Evolutionary conservation across 148 eudicot species (phyloP).

Genomic region (Spergularia marina): DNA sequence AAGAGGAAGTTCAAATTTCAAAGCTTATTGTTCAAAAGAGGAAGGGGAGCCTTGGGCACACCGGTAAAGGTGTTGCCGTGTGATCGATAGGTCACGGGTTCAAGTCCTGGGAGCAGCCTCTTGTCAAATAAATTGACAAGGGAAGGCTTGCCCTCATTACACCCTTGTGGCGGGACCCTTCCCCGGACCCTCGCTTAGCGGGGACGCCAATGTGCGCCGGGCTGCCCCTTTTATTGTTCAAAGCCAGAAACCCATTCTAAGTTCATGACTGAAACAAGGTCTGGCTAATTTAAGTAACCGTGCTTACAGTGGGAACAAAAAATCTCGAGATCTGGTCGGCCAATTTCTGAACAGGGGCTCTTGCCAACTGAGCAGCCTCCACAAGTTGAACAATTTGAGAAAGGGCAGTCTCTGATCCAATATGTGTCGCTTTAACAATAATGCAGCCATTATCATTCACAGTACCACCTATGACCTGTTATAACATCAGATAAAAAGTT

Average conservation of each 20-base stretch:
- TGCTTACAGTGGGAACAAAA: constrained; percentile 86
- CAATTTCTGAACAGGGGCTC: constrained; percentile 97
- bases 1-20: constrained; percentile 1
- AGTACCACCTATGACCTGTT: constrained; percentile 96
- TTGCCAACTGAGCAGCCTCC: constrained; percentile 97
- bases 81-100: too few relatives aligned
- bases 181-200: too few relatives aligned
- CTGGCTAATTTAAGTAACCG: constrained; percentile 8
- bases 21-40: too few relatives aligned
- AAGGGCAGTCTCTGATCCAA: constrained; percentile 93
- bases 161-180: too few relatives aligned
- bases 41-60: too few relatives aligned
- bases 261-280: neutral
- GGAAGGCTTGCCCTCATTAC: too few relatives aligned
- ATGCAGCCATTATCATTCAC: constrained; percentile 92
- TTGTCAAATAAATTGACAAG: too few relatives aligned
- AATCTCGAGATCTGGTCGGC: constrained; percentile 88
- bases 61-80: too few relatives aligned
- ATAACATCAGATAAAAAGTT: constrained; percentile 6
- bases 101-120: too few relatives aligned
- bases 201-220: too few relatives aligned
- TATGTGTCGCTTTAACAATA: constrained; percentile 82
- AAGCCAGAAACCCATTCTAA: neutral
- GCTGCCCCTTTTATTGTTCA: too few relatives aligned
- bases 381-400: constrained; percentile 97